Conservation (phyloP, 768 basidiomycete species). For the Thelephora ganbajun region DNA sequence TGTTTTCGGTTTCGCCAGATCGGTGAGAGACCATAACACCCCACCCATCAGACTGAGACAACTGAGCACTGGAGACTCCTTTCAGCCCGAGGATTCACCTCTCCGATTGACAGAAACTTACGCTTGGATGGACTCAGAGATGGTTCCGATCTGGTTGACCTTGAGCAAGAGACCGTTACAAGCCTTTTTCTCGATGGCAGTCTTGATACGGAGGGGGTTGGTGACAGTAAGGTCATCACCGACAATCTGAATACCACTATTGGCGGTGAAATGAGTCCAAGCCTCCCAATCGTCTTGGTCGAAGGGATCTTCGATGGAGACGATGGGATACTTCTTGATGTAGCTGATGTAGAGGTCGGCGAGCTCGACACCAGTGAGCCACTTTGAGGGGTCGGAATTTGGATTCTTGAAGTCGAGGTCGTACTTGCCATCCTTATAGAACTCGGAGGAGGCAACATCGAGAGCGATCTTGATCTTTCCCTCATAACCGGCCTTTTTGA, state of each 20-base stretch:
- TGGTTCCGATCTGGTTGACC: conserved; percentile 99
- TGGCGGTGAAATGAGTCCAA: conserved; percentile 82
- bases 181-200: conserved; percentile 98
- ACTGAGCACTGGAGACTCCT: conserved; percentile 56
- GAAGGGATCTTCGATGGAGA: conserved; percentile 95
- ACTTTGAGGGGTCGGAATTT: conserved; percentile 95
- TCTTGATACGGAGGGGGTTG: conserved; percentile 94
- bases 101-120: conserved; percentile 25
- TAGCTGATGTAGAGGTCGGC: conserved; percentile 83
- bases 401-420: conserved; percentile 99
- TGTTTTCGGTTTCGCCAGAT: conserved; percentile 96
- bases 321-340: conserved; percentile 88
- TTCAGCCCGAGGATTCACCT: background rate
- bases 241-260: conserved; percentile 77
- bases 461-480: conserved; percentile 98
- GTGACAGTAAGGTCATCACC: conserved; percentile 97
- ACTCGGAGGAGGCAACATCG: conserved; percentile 97
- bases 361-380: conserved; percentile 86
- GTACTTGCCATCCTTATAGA: conserved; percentile 99
- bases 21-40: conserved; percentile 99
- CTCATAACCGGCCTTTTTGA: conserved; percentile 95
- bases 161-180: conserved; percentile 98
- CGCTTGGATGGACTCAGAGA: conserved; percentile 99
- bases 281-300: conserved; percentile 99
- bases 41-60: conserved; percentile 92